Evolutionary conservation across 495 filamentous ascomycete species (phyloP).

Genomic region (Antarctomyces pellizariae): DNA sequence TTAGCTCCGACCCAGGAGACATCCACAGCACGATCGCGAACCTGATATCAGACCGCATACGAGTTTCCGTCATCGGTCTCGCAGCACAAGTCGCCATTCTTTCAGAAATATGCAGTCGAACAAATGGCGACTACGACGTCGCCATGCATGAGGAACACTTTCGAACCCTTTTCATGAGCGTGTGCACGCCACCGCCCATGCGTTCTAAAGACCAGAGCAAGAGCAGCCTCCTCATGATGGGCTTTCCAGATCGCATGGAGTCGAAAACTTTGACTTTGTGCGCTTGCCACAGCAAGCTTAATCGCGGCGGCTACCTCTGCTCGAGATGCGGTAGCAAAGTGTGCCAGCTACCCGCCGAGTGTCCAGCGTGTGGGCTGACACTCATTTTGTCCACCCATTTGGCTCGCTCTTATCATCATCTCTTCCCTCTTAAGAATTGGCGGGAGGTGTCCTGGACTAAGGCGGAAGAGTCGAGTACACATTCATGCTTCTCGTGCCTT

Average conservation of each 20-base stretch:
- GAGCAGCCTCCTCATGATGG: constrained; percentile 85
- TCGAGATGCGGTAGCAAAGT: constrained; percentile 76
- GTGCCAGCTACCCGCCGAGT: constrained; percentile 76
- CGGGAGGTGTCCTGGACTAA: constrained; percentile 65
- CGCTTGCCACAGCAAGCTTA: constrained; percentile 73
- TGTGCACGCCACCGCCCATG: constrained; percentile 72
- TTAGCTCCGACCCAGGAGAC: constrained; percentile 80
- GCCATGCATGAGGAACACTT: constrained; percentile 78
- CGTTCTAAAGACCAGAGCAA: constrained; percentile 40
- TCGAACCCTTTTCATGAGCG: constrained; percentile 63
- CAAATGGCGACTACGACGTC: constrained; percentile 76
- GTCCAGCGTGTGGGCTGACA: constrained; percentile 78
- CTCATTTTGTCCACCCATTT: constrained; percentile 90
- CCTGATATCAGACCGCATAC: constrained; percentile 58
- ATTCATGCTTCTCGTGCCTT: constrained; percentile 29
- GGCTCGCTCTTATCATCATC: constrained; percentile 82
- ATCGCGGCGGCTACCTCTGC: constrained; percentile 74
- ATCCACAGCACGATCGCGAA: constrained; percentile 72
- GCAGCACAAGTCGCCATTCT: constrained; percentile 84
- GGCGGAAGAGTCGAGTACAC: constrained; percentile 22
- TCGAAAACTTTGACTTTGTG: constrained; percentile 45
- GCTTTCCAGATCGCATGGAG: constrained; percentile 77
- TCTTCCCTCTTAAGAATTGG: constrained; percentile 86
- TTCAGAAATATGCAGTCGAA: constrained; percentile 61
- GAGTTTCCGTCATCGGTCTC: constrained; percentile 69